Conservation (phyloP, 768 basidiomycete genomes). For the Sarcomyxa edulis region DNA sequence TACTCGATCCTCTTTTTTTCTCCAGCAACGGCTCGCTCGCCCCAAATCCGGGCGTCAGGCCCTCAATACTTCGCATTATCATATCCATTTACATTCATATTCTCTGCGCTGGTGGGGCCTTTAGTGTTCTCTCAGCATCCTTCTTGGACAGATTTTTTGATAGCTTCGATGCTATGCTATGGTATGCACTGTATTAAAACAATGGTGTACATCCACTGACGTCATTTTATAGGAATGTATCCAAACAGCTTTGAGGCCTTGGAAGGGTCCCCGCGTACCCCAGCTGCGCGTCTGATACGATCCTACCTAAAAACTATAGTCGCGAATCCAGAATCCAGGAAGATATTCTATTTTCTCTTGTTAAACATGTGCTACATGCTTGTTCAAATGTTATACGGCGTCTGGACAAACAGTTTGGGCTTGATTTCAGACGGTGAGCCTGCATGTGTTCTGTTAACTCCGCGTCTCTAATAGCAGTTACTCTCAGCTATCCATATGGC, state of each 20-base stretch:
- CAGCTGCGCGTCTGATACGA: conserved; percentile 48
- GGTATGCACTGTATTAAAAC: conserved; percentile 49
- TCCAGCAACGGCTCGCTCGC: conserved; percentile 42
- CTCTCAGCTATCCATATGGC: conserved; percentile 95
- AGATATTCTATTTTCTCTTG: conserved; percentile 95
- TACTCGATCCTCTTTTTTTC: conserved; percentile 57
- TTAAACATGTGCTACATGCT: conserved; percentile 95
- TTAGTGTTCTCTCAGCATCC: conserved; percentile 62
- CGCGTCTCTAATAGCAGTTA: conserved; percentile 4
- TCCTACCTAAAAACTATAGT: conserved; percentile 88
- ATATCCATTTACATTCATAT: conserved; percentile 44
- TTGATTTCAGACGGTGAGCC: conserved; percentile 88
- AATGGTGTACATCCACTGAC: no score
- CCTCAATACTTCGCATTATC: conserved; percentile 56
- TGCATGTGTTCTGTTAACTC: conserved; percentile 4
- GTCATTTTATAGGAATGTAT: conserved; percentile 39
- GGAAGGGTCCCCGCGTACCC: conserved; percentile 40
- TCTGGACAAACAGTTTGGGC: conserved; percentile 96
- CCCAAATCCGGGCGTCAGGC: conserved; percentile 42
- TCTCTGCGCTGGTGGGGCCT: conserved; percentile 49
- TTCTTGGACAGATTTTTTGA: conserved; percentile 51
- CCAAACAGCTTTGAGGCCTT: conserved; percentile 40
- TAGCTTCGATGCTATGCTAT: conserved; percentile 55
- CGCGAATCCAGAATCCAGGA: conserved; percentile 85
- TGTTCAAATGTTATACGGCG: conserved; percentile 94